Evolutionary conservation across 192 early-diverging fungal genomes (phyloP), one percentile per base, ranked within the genome.

Genomic region (Gaertneriomyces sp.): DNA sequence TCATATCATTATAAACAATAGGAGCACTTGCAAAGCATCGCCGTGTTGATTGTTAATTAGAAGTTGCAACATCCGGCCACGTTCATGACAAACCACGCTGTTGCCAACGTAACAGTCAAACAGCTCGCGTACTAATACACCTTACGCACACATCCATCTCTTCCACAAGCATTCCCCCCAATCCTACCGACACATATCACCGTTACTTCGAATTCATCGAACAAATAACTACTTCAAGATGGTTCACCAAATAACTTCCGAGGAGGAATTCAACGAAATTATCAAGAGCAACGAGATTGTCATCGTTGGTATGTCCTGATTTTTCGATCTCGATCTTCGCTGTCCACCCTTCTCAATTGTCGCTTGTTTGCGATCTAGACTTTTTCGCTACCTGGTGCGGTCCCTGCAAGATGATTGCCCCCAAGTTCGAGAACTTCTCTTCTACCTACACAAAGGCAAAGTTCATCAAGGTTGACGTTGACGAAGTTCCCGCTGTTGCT

Each of bases 401-500:
- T 16, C 81, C 81, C 11, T 83, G 81, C 70, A 74, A 75, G 58
- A 71, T 77, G 57, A 84, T 84, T 60, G 38, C 72, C 49, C 82
- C 82, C 53, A 70, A 77, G 45, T 76, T 71, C 71, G 71, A 69
- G 33, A 53, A 62, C 19, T 72, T 77, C 56, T 49, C 82, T 41
- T 33, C 76, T 14, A 64, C 54, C 17, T 78, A 76, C 75, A 67
- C 66, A 42, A 68, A 69, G 49, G 65, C 72, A 41, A 59, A 55
- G 46, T 80, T 78, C 63, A 54, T 80, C 53, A 76, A 78, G 71
- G 69, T 85, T 16, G 84, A 86, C 68, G 81, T 86, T 9, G 84
- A 86, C 69, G 76, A 82, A 50, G 68, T 74, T 42, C 67, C 77
- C 20, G 77, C 80, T 16, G 77, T 81, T 38, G 77, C 84, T 20